These are phyloP conservation scores for Aspergillus tubingensis DNA, from an alignment of 2,329 filamentous ascomycete species.

Conservation along the genomic window DNA sequence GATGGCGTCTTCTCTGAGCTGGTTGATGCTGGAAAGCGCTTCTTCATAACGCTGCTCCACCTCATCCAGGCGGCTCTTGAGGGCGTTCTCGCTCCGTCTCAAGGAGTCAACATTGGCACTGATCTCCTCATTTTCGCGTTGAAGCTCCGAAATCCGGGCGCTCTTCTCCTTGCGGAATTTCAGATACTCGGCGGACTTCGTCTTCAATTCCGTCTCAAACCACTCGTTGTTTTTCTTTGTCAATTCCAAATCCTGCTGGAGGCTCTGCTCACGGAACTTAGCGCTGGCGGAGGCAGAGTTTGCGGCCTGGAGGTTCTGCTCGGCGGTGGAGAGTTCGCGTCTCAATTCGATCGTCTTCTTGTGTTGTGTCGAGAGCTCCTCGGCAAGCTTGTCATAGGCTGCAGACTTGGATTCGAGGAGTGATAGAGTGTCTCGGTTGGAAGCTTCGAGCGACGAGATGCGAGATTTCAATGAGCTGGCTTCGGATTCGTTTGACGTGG, in stretches of 20 bases:
- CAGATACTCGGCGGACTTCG: constrained; percentile 80
- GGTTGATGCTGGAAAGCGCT: constrained; percentile 75
- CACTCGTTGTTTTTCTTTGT: constrained; percentile 90
- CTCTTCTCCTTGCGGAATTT: constrained; percentile 96
- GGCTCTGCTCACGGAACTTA: constrained; percentile 85
- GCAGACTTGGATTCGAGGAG: constrained; percentile 87
- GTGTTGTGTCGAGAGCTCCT: constrained; percentile 85
- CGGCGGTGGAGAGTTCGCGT: constrained; percentile 76
- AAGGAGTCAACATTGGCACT: constrained; percentile 74
- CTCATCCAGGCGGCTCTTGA: constrained; percentile 79
- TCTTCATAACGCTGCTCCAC: constrained; percentile 86
- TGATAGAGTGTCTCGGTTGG: constrained; percentile 85
- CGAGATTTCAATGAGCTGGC: constrained; percentile 76
- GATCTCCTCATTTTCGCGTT: constrained; percentile 84
- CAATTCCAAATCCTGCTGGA: constrained; percentile 87
- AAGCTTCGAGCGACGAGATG: constrained; percentile 82
- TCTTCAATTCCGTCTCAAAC: constrained; percentile 88
- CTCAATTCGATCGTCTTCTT: constrained; percentile 82
- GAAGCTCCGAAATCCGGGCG: constrained; percentile 81
- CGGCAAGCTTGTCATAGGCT: constrained; percentile 80
- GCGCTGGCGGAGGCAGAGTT: constrained; percentile 77
- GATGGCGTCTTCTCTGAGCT: constrained; percentile 79
- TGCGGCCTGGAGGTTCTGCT: constrained; percentile 80
- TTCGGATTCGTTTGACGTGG: constrained; percentile 65
- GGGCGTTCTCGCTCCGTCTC: constrained; percentile 74